These are phyloP conservation scores for Corylus avellana DNA, from an alignment of 306 rosid species.

Conservation along the genomic window DNA sequence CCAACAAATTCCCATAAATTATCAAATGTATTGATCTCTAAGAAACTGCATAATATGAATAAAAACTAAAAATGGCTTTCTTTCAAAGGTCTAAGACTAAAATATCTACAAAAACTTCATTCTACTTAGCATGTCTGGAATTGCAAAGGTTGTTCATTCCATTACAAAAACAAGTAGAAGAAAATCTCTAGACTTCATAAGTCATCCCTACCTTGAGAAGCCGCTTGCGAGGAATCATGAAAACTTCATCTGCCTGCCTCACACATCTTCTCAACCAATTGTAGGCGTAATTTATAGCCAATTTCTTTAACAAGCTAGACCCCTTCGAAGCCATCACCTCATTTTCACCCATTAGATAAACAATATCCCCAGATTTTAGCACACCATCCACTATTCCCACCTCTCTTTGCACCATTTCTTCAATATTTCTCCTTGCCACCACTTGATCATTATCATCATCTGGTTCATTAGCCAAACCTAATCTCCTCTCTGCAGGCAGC, in stretches of 20 bases:
- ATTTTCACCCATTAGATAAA: conserved; percentile 66
- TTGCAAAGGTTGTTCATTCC: neutral
- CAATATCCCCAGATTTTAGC: conserved; percentile 43
- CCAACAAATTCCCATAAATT: no score
- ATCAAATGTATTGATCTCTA: no score
- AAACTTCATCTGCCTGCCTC: conserved; percentile 55
- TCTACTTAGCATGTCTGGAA: neutral
- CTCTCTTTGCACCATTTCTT: conserved; percentile 24
- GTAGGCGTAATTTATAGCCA: conserved; percentile 60
- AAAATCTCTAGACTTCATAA: conserved; percentile 44
- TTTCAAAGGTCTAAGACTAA: no score
- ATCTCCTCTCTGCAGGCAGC: neutral
- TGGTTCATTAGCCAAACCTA: neutral
- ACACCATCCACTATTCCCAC: conserved; percentile 49
- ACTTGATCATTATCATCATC: neutral
- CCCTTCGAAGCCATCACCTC: conserved; percentile 60
- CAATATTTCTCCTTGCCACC: neutral
- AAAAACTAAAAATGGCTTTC: no score
- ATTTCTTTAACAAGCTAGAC: conserved; percentile 34
- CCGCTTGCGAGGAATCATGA: conserved; percentile 67
- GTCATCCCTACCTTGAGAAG: conserved; percentile 85
- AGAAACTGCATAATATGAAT: neutral
- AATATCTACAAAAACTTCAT: no score
- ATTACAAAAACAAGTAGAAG: neutral
- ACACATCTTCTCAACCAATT: conserved; percentile 54